Evolutionary conservation across 2,329 filamentous ascomycete species (phyloP), one percentile per base, ranked within the genome.

Genomic region (Fusarium denticulatum): DNA sequence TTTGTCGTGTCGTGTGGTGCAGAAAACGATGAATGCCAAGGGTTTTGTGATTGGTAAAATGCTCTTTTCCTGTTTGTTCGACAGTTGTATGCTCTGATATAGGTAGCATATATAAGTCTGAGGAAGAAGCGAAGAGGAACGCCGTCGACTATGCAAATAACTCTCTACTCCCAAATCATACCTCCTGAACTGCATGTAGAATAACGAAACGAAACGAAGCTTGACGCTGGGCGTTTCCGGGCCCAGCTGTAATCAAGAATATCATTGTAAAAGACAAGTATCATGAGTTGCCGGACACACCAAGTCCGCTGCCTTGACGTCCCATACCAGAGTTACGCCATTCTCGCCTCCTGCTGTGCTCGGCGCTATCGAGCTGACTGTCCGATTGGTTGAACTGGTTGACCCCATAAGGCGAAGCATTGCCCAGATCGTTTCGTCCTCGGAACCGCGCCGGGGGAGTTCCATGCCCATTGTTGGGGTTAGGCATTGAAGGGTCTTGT

Each of bases 241-340:
- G 63, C 73, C 66, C 69, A 73, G 66, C 59, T 57, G 67, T 67
- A 47, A 64, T 67, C 61, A 69, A 68, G 61, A 65, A 65, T 72
- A 56, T 66, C 70, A 60, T 67, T 65, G 59, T 36, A 60, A 67
- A 64, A 67, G 52, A 55, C 56, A 64, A 57, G 61, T 59, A 73
- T 83, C 78, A 85, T 75, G 80, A 81, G 63, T 84, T 84, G 47
- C 82, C 82, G 16, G 88, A 86, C 16, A 88, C 83, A 68, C 88
- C 87, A 50, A 86, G 81, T 32, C 85, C 85, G 28, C 86, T 84
- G 71, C 83, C 86, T 67, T 86, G 87, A 53, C 86, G 86, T 34
- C 83, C 84, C 85, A 85, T 89, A 42, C 82, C 87, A 24, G 88
- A 90, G 77, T 89, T 89, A 39, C 88, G 85, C 87, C 88, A 90